phyloP scores from a whole-genome alignment of 2,329 filamentous ascomycete species.

The Talaromyces marneffei region DNA sequence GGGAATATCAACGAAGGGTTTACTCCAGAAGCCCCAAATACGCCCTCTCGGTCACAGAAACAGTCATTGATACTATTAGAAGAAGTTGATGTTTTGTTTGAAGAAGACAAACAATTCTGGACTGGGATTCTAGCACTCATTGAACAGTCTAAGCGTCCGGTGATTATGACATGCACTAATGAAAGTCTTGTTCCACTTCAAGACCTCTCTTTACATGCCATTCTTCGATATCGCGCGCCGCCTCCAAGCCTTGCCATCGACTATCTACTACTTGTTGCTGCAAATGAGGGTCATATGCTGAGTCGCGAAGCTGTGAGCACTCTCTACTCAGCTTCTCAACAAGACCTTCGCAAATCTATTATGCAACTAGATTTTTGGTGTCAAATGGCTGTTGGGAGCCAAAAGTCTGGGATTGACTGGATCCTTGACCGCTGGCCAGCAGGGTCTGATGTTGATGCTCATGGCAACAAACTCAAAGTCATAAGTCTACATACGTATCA shows the following conservation, averaged over 20 bases:
- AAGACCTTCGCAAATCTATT: slow-evolving; percentile 75
- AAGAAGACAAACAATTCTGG: slow-evolving; percentile 97
- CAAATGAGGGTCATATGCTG: slow-evolving; percentile 81
- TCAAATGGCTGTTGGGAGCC: slow-evolving; percentile 86
- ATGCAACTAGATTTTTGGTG: slow-evolving; percentile 93
- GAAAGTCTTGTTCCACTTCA: slow-evolving; percentile 73
- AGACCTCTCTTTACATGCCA: slow-evolving; percentile 72
- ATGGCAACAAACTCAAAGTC: slow-evolving; percentile 66
- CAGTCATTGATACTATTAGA: slow-evolving; percentile 92
- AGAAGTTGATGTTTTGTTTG: slow-evolving; percentile 88
- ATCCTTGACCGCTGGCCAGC: slow-evolving; percentile 72
- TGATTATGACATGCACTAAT: slow-evolving; percentile 92
- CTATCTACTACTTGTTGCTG: slow-evolving; percentile 73
- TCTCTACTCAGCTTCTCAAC: slow-evolving; percentile 63
- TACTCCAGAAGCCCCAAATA: slow-evolving; percentile 22
- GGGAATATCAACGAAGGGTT: slow-evolving; percentile 4
- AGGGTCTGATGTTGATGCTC: slow-evolving; percentile 61
- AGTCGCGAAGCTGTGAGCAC: slow-evolving; percentile 59
- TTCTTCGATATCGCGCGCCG: slow-evolving; percentile 68
- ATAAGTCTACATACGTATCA: slow-evolving; percentile 75
- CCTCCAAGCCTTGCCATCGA: slow-evolving; percentile 66
- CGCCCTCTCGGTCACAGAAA: slow-evolving; percentile 57
- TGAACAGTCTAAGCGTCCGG: slow-evolving; percentile 77
- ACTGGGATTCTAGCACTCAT: slow-evolving; percentile 71
- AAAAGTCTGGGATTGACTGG: slow-evolving; percentile 85